These are phyloP conservation scores for Plantago coronopus DNA, from an alignment of 305 asterid genomes.

Conservation along the genomic window DNA sequence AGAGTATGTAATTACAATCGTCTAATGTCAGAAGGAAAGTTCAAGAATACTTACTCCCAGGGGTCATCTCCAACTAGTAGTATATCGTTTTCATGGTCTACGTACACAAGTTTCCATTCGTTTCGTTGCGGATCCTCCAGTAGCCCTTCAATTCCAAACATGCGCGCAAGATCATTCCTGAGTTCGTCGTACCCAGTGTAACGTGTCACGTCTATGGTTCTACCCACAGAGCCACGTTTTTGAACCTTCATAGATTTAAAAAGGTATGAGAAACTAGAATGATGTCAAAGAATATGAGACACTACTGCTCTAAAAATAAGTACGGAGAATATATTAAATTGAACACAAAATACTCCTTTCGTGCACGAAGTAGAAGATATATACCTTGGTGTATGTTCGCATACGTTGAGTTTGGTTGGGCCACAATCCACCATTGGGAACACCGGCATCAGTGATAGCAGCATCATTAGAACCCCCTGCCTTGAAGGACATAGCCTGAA, in stretches of 20 bases:
- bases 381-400: conserved; percentile 95
- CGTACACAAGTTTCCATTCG: conserved; percentile 95
- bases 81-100: conserved; percentile 90
- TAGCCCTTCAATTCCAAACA: conserved; percentile 88
- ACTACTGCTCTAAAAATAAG: background rate
- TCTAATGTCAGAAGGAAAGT: background rate
- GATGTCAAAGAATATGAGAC: background rate
- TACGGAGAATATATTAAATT: no score
- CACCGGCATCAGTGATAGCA: conserved; percentile 53
- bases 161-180: conserved; percentile 82
- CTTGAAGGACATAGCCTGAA: conserved; percentile 61
- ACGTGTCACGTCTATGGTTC: conserved; percentile 87
- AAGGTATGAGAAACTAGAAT: conserved; percentile 12
- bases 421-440: conserved; percentile 62
- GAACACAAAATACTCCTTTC: no score
- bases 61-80: conserved; percentile 98
- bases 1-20: no score
- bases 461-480: conserved; percentile 73
- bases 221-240: conserved; percentile 95
- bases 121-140: conserved; percentile 82
- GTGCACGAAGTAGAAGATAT: conserved; percentile 6
- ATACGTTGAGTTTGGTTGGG: conserved; percentile 80
- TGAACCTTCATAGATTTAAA: conserved; percentile 58
- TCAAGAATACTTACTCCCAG: conserved; percentile 79
- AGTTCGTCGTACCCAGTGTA: conserved; percentile 89